These are phyloP conservation scores for Arthrobotrys pseudoclavata DNA, from an alignment of 2,329 filamentous ascomycete species.

Conservation along the genomic window DNA sequence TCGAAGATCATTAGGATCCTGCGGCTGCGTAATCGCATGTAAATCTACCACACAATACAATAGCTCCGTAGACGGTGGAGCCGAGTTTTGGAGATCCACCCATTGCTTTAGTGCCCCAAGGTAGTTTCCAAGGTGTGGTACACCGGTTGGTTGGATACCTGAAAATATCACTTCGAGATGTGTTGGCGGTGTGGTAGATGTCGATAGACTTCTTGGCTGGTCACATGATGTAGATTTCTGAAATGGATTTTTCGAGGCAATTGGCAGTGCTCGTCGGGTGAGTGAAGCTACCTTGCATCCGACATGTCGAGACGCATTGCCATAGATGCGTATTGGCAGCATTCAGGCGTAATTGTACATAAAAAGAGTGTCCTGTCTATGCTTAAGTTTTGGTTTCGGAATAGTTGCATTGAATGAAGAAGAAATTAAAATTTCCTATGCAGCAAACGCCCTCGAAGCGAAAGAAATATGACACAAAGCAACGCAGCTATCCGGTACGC, in stretches of 20 bases:
- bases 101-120: slow-evolving; percentile 89
- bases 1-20: slow-evolving; percentile 74
- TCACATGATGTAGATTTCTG: slow-evolving; percentile 44
- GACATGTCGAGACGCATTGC: slow-evolving; percentile 45
- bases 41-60: slow-evolving; percentile 92
- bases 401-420: slow-evolving; percentile 11
- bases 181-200: slow-evolving; percentile 42
- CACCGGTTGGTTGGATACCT: slow-evolving; percentile 94
- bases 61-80: slow-evolving; percentile 71
- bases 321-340: slow-evolving; percentile 42
- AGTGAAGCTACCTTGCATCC: slow-evolving; percentile 22
- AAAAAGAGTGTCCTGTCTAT: neutral
- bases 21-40: slow-evolving; percentile 87
- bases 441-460: slow-evolving; percentile 30
- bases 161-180: slow-evolving; percentile 79
- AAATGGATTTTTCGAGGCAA: slow-evolving; percentile 22
- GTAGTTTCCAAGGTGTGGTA: slow-evolving; percentile 96
- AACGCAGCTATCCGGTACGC: slow-evolving; percentile 25
- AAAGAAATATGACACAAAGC: slow-evolving; percentile 31
- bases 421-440: slow-evolving; percentile 41
- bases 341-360: slow-evolving; percentile 29
- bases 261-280: slow-evolving; percentile 2
- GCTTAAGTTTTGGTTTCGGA: slow-evolving; percentile 6
- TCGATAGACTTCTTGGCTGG: slow-evolving; percentile 62
- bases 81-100: slow-evolving; percentile 81